These are phyloP conservation scores for Caloboletus inedulis DNA, from an alignment of 1,284 basidiomycete species.

Conservation along the genomic window DNA sequence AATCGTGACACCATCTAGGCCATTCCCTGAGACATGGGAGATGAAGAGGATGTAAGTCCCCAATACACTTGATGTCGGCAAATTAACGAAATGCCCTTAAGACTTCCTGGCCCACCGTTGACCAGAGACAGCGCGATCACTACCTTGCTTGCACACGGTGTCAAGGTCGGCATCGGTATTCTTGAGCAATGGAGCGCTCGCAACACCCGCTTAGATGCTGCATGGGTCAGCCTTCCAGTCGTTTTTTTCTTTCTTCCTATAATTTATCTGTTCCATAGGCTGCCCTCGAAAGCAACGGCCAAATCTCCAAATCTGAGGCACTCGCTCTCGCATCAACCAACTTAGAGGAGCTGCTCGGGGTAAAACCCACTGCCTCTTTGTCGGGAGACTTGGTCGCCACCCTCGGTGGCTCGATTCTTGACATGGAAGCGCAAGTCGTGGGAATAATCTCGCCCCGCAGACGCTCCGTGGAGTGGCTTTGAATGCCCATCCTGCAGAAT, in stretches of 20 bases:
- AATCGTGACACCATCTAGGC: constrained; percentile 57
- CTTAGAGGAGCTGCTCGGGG: constrained; percentile 56
- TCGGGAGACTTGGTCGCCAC: constrained; percentile 50
- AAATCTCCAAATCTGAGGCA: constrained; percentile 32
- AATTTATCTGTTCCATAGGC: constrained; percentile 15
- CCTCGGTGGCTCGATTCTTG: constrained; percentile 40
- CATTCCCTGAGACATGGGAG: constrained; percentile 63
- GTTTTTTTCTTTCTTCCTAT: background rate
- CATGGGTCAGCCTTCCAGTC: constrained; percentile 21
- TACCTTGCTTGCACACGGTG: constrained; percentile 61
- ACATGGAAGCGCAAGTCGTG: constrained; percentile 44
- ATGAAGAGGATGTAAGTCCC: constrained; percentile 44
- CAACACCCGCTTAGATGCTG: constrained; percentile 58
- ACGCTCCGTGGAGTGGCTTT: constrained; percentile 31
- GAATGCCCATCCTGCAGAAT: constrained; percentile 9
- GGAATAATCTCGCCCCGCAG: constrained; percentile 44
- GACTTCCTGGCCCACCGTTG: constrained; percentile 75
- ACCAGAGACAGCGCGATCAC: constrained; percentile 62
- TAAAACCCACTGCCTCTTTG: constrained; percentile 29
- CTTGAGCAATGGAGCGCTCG: constrained; percentile 51
- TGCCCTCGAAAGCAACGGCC: constrained; percentile 21
- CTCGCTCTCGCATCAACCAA: constrained; percentile 28
- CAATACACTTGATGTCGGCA: background rate
- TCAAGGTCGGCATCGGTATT: constrained; percentile 73
- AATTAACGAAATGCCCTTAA: constrained; percentile 18